A percentile compares a stretch with the other conserved stretches of the same genome.
Evolutionary conservation across 2,329 filamentous ascomycete species (phyloP).

Genomic region (Aspergillus eucalypticola): DNA sequence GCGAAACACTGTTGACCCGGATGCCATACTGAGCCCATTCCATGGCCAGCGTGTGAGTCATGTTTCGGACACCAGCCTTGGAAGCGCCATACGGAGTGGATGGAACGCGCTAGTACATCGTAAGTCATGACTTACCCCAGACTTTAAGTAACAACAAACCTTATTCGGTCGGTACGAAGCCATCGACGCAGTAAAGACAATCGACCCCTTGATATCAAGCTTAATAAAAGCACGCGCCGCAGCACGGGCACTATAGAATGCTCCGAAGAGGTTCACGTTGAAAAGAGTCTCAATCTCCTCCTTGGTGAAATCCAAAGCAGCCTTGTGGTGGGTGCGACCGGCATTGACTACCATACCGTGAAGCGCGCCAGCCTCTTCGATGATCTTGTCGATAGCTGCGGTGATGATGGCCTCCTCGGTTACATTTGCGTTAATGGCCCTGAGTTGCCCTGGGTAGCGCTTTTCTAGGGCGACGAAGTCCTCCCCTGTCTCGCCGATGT

Average conservation of each 20-base stretch:
- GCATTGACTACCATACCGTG: conserved; percentile 56
- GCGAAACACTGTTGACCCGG: conserved; percentile 62
- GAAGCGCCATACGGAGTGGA: conserved; percentile 47
- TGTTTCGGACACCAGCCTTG: conserved; percentile 48
- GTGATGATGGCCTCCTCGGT: conserved; percentile 50
- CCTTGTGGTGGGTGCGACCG: conserved; percentile 54
- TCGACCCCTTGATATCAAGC: conserved; percentile 46
- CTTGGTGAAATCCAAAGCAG: conserved; percentile 52
- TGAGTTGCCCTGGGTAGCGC: conserved; percentile 44
- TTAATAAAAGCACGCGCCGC: conserved; percentile 50
- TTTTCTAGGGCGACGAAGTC: conserved; percentile 24
- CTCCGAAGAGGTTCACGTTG: conserved; percentile 49
- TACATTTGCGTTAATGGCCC: conserved; percentile 49
- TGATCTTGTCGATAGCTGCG: conserved; percentile 47
- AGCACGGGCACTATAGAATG: conserved; percentile 47
- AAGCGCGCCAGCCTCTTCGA: conserved; percentile 46
- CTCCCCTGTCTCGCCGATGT: conserved; percentile 38
- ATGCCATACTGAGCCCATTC: conserved; percentile 72
- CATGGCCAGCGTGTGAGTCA: conserved; percentile 58
- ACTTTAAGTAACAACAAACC: conserved; percentile 10
- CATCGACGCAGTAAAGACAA: conserved; percentile 49
- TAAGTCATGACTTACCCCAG: neutral
- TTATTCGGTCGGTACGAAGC: conserved; percentile 51
- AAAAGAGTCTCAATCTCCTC: conserved; percentile 51
- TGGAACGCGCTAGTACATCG: conserved; percentile 24